Evolutionary conservation across 257 asterid genomes (phyloP), one percentile per base, ranked within the genome.

Genomic region (Solanum peruvianum): DNA sequence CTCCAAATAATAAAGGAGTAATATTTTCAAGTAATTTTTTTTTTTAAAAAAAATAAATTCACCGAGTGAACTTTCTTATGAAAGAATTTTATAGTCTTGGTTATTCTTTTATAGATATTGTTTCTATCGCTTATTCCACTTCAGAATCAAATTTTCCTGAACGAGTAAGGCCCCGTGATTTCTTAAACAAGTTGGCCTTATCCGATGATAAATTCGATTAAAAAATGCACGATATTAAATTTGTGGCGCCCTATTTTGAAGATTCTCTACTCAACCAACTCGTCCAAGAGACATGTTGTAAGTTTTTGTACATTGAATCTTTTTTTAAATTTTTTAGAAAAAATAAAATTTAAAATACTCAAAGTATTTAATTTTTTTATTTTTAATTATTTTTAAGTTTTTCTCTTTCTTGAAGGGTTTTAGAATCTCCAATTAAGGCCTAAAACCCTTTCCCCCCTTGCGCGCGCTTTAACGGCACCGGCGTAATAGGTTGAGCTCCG

Each of bases 201-300:
- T 23, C 0, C 4, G 0, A 0, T 56, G 11, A 56, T 9, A 0
- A 18, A 0, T 1, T 56, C 11, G 1, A 18, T 18, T 0, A 0
- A 56, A 23, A 56, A 56, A 56, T 1, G 0, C n/a, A 56, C 1
- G 62, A 56, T 56, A 2, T 56, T 10, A 52, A 52, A 0, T 2
- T 0, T 4, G 1, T 10, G 4, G 10, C n/a, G 0, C n/a, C 10
- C 2, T 23, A 18, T 18, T 52, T 56, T 0, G 11, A 56, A 56
- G 64, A 56, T 56, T 56, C 2, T 56, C 4, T 56, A 18, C 62
- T 56, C n/a, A 56, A 18, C 11, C n/a, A 56, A 56, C n/a, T 56
- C 64, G n/a, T 18, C n/a, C n/a, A 2, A 56, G 4, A 42, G 11
- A 9, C 11, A 9, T 42, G 62, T 56, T 56, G 11, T 18, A 7